Conservation (phyloP, 148 eudicot species). For the Rheum nobile region DNA sequence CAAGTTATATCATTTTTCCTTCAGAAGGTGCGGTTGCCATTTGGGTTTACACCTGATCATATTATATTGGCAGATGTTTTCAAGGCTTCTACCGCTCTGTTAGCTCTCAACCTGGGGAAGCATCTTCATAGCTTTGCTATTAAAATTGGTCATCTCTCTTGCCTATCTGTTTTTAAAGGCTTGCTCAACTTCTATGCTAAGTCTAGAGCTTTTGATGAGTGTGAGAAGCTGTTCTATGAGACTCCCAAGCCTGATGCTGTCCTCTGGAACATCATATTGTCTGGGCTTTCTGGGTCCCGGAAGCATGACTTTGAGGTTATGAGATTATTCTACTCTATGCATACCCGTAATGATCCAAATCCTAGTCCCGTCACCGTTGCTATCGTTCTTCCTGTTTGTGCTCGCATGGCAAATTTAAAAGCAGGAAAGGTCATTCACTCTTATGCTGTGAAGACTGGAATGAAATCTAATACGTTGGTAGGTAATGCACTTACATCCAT, state of each 20-base stretch:
- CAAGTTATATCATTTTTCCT: slow-evolving; percentile 16
- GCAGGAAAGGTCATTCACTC: slow-evolving; percentile 42
- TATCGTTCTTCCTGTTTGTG: slow-evolving; percentile 49
- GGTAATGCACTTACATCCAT: slow-evolving; percentile 66
- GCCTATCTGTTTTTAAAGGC: slow-evolving; percentile 43
- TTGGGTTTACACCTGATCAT: slow-evolving; percentile 32
- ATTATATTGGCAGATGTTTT: slow-evolving; percentile 32
- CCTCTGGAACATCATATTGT: slow-evolving; percentile 58
- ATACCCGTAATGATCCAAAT: slow-evolving; percentile 7
- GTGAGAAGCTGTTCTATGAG: slow-evolving; percentile 33
- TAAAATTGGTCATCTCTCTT: slow-evolving; percentile 51
- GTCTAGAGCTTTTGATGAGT: slow-evolving; percentile 37
- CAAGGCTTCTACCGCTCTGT: slow-evolving; percentile 40
- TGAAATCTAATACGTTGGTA: slow-evolving; percentile 44
- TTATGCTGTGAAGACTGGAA: slow-evolving; percentile 41
- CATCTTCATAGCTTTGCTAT: slow-evolving; percentile 39
- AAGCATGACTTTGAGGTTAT: slow-evolving; percentile 37
- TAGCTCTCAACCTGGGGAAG: slow-evolving; percentile 37
- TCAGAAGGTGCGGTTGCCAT: slow-evolving; percentile 18
- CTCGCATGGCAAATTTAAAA: slow-evolving; percentile 23
- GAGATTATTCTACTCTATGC: slow-evolving; percentile 38
- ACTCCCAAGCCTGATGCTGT: slow-evolving; percentile 28
- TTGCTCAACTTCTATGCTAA: slow-evolving; percentile 74
- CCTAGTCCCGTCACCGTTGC: slow-evolving; percentile 52
- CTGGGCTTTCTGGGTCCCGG: slow-evolving; percentile 50